phyloP scores from a whole-genome alignment of 2,329 filamentous ascomycete genomes.

The Teratosphaeria viscida region DNA sequence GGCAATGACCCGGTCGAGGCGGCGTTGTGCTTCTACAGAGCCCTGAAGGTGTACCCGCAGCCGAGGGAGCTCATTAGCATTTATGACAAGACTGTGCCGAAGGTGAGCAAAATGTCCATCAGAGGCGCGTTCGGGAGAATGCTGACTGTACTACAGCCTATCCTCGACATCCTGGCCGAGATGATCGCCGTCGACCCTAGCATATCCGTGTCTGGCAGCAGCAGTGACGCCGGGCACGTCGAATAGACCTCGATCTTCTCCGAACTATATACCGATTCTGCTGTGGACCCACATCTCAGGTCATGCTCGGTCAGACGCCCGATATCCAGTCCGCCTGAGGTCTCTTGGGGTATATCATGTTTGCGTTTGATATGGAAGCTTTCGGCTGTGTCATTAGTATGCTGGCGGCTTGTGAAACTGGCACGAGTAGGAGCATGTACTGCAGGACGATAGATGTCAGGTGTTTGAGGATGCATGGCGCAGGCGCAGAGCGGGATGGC shows the following conservation, averaged over 20 bases:
- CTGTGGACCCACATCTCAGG: background rate
- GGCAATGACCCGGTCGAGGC: conserved; percentile 73
- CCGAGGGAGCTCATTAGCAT: conserved; percentile 88
- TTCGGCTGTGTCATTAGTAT: background rate
- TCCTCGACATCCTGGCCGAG: conserved; percentile 90
- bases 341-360: background rate
- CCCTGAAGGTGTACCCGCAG: conserved; percentile 93
- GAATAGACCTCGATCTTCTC: background rate
- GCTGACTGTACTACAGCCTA: conserved; percentile 46
- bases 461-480: background rate
- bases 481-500: background rate
- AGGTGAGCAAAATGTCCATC: conserved; percentile 47
- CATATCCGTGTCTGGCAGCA: conserved; percentile 28
- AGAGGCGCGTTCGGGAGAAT: background rate
- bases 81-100: conserved; percentile 97
- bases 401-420: background rate
- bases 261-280: background rate
- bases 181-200: conserved; percentile 89
- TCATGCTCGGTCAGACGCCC: background rate
- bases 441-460: background rate
- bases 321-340: background rate
- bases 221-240: conserved; percentile 16
- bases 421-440: background rate
- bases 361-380: background rate
- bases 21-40: conserved; percentile 94